Conservation (phyloP, 129 eudicot genomes). For the Silybum marianum region DNA sequence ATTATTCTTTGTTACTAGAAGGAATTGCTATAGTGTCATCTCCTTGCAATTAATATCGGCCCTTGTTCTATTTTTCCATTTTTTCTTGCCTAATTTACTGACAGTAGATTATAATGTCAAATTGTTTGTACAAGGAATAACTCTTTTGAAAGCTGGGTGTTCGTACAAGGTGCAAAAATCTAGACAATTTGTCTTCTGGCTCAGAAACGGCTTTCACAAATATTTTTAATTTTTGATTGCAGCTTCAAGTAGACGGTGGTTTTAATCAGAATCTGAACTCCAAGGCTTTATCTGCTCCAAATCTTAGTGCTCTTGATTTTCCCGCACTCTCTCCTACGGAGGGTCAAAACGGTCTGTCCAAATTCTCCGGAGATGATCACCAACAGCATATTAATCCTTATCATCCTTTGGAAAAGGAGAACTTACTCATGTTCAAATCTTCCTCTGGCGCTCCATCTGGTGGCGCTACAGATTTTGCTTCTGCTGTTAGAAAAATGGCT, state of each 20-base stretch:
- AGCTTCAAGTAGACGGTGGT: conserved; percentile 69
- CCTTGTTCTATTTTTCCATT: too few species aligned
- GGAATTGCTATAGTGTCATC: too few species aligned
- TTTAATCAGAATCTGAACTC: conserved; percentile 47
- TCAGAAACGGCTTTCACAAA: conserved; percentile 11
- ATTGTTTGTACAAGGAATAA: too few species aligned
- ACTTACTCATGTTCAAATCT: conserved; percentile 45
- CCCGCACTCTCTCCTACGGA: conserved; percentile 57
- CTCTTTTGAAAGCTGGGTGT: too few species aligned
- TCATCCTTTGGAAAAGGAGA: conserved; percentile 51
- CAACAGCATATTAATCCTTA: conserved; percentile 47
- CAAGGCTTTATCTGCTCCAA: conserved; percentile 64
- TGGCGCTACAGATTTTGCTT: conserved; percentile 76
- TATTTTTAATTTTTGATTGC: conserved; percentile 26
- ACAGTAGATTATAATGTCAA: too few species aligned
- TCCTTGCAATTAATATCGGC: too few species aligned
- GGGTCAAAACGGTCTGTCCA: conserved; percentile 40
- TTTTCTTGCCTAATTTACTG: too few species aligned
- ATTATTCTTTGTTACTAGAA: too few species aligned
- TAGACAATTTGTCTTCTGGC: conserved; percentile 4
- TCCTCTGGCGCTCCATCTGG: conserved; percentile 50
- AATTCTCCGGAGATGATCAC: conserved; percentile 45
- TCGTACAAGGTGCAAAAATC: background rate
- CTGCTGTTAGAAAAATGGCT: conserved; percentile 79
- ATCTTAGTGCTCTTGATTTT: conserved; percentile 55